Evolutionary conservation across 176 grass and related monocot species (phyloP).

Genomic region (Lolium rigidum): DNA sequence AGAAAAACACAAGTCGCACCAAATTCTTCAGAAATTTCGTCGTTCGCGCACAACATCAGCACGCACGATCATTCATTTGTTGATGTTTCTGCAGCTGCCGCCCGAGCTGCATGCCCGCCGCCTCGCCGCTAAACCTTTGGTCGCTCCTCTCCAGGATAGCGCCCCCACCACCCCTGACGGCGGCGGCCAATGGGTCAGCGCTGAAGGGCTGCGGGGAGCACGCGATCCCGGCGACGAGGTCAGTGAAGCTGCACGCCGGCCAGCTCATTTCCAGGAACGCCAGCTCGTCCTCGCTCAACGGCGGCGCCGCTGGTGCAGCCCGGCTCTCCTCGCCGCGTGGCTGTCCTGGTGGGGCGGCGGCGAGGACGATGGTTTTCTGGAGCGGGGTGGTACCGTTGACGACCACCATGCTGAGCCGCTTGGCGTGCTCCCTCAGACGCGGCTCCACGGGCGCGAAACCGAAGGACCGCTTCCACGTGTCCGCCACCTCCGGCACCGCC

Average conservation of each 20-base stretch:
- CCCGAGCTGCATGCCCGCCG: neutral
- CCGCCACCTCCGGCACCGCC: slow-evolving; percentile 53
- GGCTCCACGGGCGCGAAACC: slow-evolving; percentile 50
- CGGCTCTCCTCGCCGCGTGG: neutral
- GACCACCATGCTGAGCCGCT: slow-evolving; percentile 58
- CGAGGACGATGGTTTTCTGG: slow-evolving; percentile 45
- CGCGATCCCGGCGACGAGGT: neutral
- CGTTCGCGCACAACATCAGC: neutral
- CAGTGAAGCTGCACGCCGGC: slow-evolving; percentile 41
- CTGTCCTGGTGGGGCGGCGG: neutral
- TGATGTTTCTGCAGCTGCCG: neutral
- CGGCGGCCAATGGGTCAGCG: neutral
- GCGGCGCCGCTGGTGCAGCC: neutral
- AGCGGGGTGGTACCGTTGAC: slow-evolving; percentile 69
- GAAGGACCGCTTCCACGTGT: slow-evolving; percentile 76
- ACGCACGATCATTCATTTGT: neutral
- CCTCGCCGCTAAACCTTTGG: neutral
- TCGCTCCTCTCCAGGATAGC: neutral
- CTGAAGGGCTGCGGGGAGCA: neutral
- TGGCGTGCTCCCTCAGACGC: slow-evolving; percentile 49
- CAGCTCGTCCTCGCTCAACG: slow-evolving; percentile 48
- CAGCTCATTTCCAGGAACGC: slow-evolving; percentile 45
- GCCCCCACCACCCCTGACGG: neutral
- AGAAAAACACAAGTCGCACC: neutral
- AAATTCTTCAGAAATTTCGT: too few species aligned